Base-by-base conservation (phyloP, 1,284 basidiomycete genomes). In the Heterobasidion irregulare region DNA sequence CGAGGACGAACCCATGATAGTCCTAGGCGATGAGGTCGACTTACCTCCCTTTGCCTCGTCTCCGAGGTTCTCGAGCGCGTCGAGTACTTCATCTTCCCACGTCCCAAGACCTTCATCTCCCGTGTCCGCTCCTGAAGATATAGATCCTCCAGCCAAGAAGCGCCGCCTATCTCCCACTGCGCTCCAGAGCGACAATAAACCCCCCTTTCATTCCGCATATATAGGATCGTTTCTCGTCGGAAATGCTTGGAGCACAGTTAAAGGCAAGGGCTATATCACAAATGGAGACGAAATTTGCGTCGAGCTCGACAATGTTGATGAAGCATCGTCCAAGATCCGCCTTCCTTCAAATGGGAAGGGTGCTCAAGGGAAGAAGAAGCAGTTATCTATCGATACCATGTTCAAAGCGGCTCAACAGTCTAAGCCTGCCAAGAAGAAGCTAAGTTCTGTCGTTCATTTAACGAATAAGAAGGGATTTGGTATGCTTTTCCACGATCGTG, bases 191-290 rank as follows among this genome's bases (percentile, higher is more conserved):
- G 36, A 36, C 43, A 12, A 35, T 34, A 10, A 18, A 32, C 8
- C 34, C 41, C 16, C 50, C 4, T 64, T 66, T 34, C 59, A 54
- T 8, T 61, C 65, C 15, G 62, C 65, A 33, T 90, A 87, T 62
- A 64, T 91, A 18, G 88, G 88, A 10, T 83, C 84, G 47, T 75
- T 89, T 56, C 60, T 89, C 9, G 76, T 90, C n/a, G 75, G 77
- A n/a, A 85, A 86, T 61, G 88, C 86, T 8, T 91, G 86, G 86
- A 86, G 84, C 59, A 91, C 84, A 18, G 83, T 78, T n/a, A 84
- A 79, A 54, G 87, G 86, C 1, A 80, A 78, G 59, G 83, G 84
- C 2, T 88, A 88, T 59, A 72, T 87, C 47, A 82, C 82, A 54
- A 59, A 70, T 16, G 81, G 81, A n/a, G 87, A 90, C n/a, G 66